Evolutionary conservation across 306 rosid genomes (phyloP), one percentile per base, ranked within the genome.

Genomic region (Erythrophleum fordii): DNA sequence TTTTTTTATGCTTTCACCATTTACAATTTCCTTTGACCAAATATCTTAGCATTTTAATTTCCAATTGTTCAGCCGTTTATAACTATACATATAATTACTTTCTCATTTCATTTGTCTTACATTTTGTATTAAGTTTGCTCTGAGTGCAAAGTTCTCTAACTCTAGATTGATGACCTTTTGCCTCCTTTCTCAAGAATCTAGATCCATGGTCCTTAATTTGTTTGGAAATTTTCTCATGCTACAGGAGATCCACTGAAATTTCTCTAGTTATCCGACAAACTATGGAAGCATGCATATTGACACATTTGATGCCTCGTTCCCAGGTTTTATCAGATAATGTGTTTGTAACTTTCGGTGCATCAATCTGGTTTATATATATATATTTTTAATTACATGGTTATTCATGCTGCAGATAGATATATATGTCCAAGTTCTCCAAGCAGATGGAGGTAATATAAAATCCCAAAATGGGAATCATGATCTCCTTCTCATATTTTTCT

Each of bases 351-450:
- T 85, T 77, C 82, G 55, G 34, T 62, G 7, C 49, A 69, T 73
- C 56, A 28, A 23, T 39, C 35, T 14, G 26, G 37, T 12, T 49
- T 61, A 17, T 52, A 46, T 83, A 14, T 59, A 44, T 77, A 35
- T 67, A 58, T 49, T 68, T 82, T 75, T 81, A 53, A 83, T 70
- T 70, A 61, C 60, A 69, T 75, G 67, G 70, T 70, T 67, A 25
- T 78, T 37, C 59, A 48, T 28, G 48, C 46, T 82, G 76, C 91
- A 95, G 98, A 92, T 94, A 62, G 97, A 94, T 86, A 91, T 94
- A 78, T 92, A 90, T 83, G 97, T 92, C 71, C 97, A 92, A 91
- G 92, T 95, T 84, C 92, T 95, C 60, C 98, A 95, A 89, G 98
- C 97, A 39, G 97, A 95, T 86, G 98, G 97, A 83, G 97, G 98